Percentiles rank a stretch among this genome's conserved stretches.
Conservation (phyloP, 331 rosid genomes). For the Prunus yedoensis region DNA sequence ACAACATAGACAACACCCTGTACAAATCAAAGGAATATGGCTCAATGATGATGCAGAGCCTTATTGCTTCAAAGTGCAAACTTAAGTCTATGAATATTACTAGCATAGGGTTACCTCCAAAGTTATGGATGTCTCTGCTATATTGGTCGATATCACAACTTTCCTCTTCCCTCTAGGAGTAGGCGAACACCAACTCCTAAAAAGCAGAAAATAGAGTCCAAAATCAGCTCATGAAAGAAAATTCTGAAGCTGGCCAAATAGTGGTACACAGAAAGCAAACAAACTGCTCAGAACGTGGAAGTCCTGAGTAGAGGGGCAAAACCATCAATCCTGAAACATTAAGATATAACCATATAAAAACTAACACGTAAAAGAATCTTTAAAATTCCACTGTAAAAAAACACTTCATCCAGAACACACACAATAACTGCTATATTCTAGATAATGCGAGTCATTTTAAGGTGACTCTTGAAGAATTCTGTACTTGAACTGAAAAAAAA, state of each 20-base stretch:
- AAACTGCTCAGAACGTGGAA: conserved; percentile 87
- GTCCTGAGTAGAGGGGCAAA: conserved; percentile 94
- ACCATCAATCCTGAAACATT: conserved; percentile 58
- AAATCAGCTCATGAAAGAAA: conserved; percentile 14
- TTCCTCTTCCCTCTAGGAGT: conserved; percentile 91
- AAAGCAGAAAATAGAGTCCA: conserved; percentile 19
- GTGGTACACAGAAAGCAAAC: conserved; percentile 16
- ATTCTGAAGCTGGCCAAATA: conserved; percentile 6
- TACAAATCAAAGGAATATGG: conserved; percentile 31
- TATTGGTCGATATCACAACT: conserved; percentile 87
- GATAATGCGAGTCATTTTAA: too few relatives aligned
- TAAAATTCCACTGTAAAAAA: too few relatives aligned
- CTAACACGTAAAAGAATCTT: too few relatives aligned
- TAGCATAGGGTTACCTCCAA: conserved; percentile 63
- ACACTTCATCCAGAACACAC: too few relatives aligned
- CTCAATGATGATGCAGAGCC: conserved; percentile 13
- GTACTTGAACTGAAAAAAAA: too few relatives aligned
- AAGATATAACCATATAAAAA: conserved; percentile 12
- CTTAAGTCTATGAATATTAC: conserved; percentile 8
- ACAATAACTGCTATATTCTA: too few relatives aligned
- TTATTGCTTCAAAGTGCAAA: conserved; percentile 12
- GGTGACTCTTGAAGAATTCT: too few relatives aligned
- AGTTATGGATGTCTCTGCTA: conserved; percentile 93
- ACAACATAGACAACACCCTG: conserved; percentile 96
- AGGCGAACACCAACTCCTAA: conserved; percentile 82